These are phyloP conservation scores for Collybia mongolica DNA, from an alignment of 768 basidiomycete genomes.

Conservation along the genomic window DNA sequence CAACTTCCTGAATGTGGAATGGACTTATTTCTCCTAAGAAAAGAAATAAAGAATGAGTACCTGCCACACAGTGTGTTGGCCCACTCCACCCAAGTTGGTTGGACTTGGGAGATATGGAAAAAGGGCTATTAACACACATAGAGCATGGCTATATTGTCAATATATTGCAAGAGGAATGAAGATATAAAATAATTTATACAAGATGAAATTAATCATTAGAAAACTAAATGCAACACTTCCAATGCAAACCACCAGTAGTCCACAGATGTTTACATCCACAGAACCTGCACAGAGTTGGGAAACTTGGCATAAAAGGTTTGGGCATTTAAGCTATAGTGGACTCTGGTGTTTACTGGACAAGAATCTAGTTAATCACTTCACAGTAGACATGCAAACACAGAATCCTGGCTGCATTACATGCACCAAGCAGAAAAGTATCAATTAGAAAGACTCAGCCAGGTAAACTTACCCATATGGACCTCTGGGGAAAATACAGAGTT, in stretches of 20 bases:
- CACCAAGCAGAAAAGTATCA: slow-evolving; percentile 8
- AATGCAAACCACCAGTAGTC: background rate
- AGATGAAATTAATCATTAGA: background rate
- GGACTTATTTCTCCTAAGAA: too few relatives aligned
- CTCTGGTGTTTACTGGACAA: background rate
- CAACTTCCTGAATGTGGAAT: too few relatives aligned
- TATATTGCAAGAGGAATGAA: background rate
- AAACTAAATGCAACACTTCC: background rate
- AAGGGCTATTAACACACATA: too few relatives aligned
- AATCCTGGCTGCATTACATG: background rate
- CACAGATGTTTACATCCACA: background rate
- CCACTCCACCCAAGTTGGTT: too few relatives aligned
- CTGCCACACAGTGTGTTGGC: too few relatives aligned
- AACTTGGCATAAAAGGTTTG: background rate
- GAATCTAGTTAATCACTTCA: background rate
- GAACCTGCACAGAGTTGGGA: background rate
- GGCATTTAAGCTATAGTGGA: background rate
- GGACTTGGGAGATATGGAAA: too few relatives aligned
- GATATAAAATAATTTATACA: background rate
- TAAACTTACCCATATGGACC: slow-evolving; percentile 9
- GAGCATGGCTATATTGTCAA: too few relatives aligned
- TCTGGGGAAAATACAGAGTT: slow-evolving; percentile 6
- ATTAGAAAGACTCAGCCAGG: slow-evolving; percentile 2
- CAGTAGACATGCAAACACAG: background rate
- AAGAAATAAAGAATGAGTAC: too few relatives aligned